Conservation (phyloP, 768 basidiomycete genomes). For the Rhodotorula babjevae region DNA sequence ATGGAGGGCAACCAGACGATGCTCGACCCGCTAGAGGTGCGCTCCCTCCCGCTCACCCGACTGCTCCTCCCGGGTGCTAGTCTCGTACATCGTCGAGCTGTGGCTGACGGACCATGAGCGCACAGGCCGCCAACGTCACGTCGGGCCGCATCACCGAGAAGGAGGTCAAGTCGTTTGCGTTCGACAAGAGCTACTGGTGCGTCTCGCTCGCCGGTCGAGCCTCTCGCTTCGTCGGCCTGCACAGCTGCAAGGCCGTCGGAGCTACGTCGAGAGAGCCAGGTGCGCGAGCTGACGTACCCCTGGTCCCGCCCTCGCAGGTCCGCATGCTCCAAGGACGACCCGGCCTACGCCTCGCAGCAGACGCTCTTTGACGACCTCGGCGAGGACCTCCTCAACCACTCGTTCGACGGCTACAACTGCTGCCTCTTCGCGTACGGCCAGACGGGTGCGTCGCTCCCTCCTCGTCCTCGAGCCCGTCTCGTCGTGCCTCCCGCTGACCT, state of each 20-base stretch:
- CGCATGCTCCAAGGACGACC: constrained; percentile 81
- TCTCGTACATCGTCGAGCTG: too few relatives aligned
- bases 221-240: too few relatives aligned
- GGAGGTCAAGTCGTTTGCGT: constrained; percentile 86
- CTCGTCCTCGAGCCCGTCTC: neutral
- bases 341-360: constrained; percentile 86
- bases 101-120: too few relatives aligned
- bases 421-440: constrained; percentile 73
- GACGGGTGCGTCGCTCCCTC: constrained; percentile 34
- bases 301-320: constrained; percentile 44
- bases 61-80: neutral
- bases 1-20: constrained; percentile 93
- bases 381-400: constrained; percentile 87
- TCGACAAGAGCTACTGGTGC: constrained; percentile 96
- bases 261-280: too few relatives aligned
- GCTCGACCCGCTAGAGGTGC: constrained; percentile 75
- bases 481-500: neutral
- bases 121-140: constrained; percentile 48
- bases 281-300: too few relatives aligned
- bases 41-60: neutral
- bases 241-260: accelerated
- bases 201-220: neutral
- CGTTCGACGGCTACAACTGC: constrained; percentile 93
- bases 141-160: constrained; percentile 62
- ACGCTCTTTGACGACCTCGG: constrained; percentile 92